Evolutionary conservation across 169 alveolate genomes (phyloP).

Genomic region (Babesia ovata): DNA sequence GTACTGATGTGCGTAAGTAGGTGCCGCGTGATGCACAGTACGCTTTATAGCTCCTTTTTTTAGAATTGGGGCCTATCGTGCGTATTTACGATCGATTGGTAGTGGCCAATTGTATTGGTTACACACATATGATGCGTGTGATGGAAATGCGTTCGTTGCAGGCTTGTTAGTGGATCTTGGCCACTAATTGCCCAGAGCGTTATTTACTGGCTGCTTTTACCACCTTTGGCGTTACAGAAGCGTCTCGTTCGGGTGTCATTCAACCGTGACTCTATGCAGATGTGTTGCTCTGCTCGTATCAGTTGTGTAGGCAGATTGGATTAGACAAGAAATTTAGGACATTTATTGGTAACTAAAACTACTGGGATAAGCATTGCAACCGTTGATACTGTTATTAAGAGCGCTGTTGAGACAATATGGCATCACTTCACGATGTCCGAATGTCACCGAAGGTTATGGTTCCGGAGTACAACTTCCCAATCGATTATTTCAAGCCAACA

Average conservation of each 20-base stretch:
- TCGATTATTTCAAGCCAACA: constrained; percentile 21
- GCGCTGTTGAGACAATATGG: constrained; percentile 3
- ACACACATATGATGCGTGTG: not conserved
- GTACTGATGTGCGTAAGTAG: not conserved
- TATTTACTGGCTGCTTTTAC: too few relatives aligned
- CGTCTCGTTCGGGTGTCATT: too few relatives aligned
- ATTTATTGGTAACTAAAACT: too few relatives aligned
- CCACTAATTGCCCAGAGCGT: too few relatives aligned
- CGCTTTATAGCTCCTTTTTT: not conserved
- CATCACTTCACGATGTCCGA: constrained; percentile 19
- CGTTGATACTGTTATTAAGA: too few relatives aligned
- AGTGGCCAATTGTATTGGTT: constrained; percentile 13
- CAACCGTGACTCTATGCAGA: too few relatives aligned
- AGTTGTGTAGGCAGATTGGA: too few relatives aligned
- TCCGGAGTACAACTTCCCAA: not conserved
- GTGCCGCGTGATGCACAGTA: constrained; percentile 32
- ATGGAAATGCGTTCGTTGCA: not conserved
- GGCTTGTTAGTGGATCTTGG: not conserved
- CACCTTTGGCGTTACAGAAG: too few relatives aligned
- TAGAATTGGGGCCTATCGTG: not conserved
- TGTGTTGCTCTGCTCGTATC: too few relatives aligned
- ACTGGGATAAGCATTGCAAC: too few relatives aligned
- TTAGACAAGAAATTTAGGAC: too few relatives aligned
- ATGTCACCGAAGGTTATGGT: constrained; percentile 1
- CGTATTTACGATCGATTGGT: not conserved